A percentile compares a stretch with the other conserved stretches of the same genome.
These are phyloP conservation scores for Trypanosoma conorhini DNA, from an alignment of 208 protist species.

Conservation along the genomic window DNA sequence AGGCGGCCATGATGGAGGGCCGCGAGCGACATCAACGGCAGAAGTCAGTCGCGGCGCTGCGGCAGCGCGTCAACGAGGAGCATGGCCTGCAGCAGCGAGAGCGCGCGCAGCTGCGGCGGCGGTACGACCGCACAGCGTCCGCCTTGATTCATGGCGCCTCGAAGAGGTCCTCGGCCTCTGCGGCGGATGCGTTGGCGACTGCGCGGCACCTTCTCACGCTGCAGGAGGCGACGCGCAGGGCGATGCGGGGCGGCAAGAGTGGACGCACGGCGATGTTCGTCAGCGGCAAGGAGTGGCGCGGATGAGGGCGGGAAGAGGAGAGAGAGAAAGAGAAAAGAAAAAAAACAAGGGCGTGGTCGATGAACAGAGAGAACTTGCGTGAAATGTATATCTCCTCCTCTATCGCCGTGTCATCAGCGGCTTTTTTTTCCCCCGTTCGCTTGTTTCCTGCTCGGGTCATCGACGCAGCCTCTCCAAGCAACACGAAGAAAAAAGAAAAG, in stretches of 20 bases:
- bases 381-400: conserved; percentile 3
- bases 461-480: not conserved
- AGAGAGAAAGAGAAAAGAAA: not conserved
- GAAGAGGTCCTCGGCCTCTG: not conserved
- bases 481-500: not conserved
- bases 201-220: conserved; percentile 62
- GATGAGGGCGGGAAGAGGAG: conserved; percentile 8
- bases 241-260: conserved; percentile 45
- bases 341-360: not conserved
- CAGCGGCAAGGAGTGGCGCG: conserved; percentile 45
- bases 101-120: conserved; percentile 29
- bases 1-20: conserved; percentile 40
- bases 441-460: conserved; percentile 7
- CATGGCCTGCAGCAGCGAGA: conserved; percentile 36
- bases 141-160: conserved; percentile 32
- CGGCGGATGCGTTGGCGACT: conserved; percentile 41
- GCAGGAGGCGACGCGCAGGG: conserved; percentile 45
- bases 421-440: conserved; percentile 4
- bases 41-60: conserved; percentile 34
- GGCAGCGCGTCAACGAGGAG: conserved; percentile 49
- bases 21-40: conserved; percentile 50
- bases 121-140: conserved; percentile 34
- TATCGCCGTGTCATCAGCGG: not conserved
- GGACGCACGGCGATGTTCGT: conserved; percentile 46
- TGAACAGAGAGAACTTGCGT: not conserved